Evolutionary conservation across 208 protist genomes (phyloP).

Genomic region (Porcisia deanei): DNA sequence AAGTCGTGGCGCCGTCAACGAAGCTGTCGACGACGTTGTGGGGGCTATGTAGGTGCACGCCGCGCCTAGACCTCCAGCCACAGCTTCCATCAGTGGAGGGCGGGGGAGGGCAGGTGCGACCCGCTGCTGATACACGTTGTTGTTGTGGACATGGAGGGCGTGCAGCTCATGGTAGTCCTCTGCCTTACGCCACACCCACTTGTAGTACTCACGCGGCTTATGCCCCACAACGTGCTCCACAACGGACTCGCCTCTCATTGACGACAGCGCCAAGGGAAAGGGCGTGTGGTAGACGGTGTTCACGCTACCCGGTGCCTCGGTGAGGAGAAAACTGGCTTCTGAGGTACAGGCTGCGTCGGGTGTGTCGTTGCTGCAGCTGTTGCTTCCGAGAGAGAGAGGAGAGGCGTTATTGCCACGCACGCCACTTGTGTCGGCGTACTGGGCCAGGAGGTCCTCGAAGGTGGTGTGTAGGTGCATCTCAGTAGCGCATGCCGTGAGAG

Average conservation of each 20-base stretch:
- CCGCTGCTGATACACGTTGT: slow-evolving; percentile 26
- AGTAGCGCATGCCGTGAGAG: background rate
- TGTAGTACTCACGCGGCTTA: slow-evolving; percentile 31
- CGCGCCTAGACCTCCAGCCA: background rate
- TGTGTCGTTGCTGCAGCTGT: slow-evolving; percentile 12
- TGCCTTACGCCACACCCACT: slow-evolving; percentile 46
- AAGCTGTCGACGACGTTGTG: background rate
- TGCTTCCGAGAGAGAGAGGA: background rate
- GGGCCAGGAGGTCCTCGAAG: background rate
- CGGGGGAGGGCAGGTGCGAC: no score
- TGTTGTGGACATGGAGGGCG: slow-evolving; percentile 27
- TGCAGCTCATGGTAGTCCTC: slow-evolving; percentile 34
- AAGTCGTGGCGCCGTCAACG: background rate
- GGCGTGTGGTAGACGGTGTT: slow-evolving; percentile 58
- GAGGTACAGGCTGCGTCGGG: background rate
- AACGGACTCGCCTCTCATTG: slow-evolving; percentile 25
- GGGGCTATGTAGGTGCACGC: background rate
- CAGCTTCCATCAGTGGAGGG: background rate
- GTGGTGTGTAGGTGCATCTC: background rate
- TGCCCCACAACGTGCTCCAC: slow-evolving; percentile 39
- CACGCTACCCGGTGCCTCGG: slow-evolving; percentile 30
- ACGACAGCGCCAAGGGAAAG: slow-evolving; percentile 41
- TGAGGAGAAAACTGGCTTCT: background rate
- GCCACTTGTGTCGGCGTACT: background rate
- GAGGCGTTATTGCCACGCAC: no score